Conservation (phyloP, 2,329 filamentous ascomycete genomes). For the Scortechinia acanthostroma region DNA sequence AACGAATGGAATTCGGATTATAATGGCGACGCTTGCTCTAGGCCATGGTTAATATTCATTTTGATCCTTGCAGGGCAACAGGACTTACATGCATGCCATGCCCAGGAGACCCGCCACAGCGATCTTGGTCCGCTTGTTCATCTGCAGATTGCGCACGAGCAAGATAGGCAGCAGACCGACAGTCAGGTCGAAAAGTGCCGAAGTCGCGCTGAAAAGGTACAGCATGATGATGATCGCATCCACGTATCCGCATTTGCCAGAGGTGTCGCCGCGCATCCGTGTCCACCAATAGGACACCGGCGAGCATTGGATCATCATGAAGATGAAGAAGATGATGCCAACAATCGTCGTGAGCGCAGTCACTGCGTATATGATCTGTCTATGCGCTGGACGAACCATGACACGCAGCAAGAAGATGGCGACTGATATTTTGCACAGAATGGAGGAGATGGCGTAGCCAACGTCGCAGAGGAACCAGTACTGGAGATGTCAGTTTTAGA, state of each 20-base stretch:
- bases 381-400: conserved; percentile 18
- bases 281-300: conserved; percentile 24
- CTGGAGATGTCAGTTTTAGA: too few relatives aligned
- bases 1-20: conserved; percentile 29
- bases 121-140: conserved; percentile 40
- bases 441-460: conserved; percentile 22
- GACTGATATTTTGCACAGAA: conserved; percentile 31
- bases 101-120: conserved; percentile 42
- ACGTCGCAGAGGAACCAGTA: background rate
- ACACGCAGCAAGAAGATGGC: conserved; percentile 32
- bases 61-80: background rate
- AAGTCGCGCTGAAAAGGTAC: conserved; percentile 39
- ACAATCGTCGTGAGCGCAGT: conserved; percentile 23
- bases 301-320: background rate
- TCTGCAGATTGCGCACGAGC: conserved; percentile 44
- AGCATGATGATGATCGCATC: conserved; percentile 40
- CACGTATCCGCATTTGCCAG: conserved; percentile 23
- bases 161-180: conserved; percentile 42
- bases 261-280: conserved; percentile 7
- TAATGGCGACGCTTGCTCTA: conserved; percentile 32
- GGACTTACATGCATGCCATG: conserved; percentile 41
- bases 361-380: conserved; percentile 23
- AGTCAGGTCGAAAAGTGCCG: conserved; percentile 37
- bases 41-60: background rate
- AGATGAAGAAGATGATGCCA: conserved; percentile 18